Evolutionary conservation across 2,329 filamentous ascomycete species (phyloP).

Genomic region (Fusarium nematophilum): DNA sequence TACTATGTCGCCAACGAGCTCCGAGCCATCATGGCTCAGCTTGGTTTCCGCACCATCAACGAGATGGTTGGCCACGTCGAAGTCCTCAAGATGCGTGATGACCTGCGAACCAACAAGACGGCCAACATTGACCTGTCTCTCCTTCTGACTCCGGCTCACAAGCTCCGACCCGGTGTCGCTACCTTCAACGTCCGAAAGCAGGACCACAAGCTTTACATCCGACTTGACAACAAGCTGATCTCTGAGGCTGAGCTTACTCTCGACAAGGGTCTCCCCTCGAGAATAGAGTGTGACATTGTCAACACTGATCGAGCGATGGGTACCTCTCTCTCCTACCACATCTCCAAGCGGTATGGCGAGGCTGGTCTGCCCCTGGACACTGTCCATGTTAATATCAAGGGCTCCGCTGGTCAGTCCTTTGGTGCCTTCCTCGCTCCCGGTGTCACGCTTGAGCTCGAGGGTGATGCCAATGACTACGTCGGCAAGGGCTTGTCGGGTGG

Average conservation of each 20-base stretch:
- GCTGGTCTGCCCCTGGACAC: conserved; percentile 90
- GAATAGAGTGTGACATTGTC: conserved; percentile 95
- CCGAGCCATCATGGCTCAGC: conserved; percentile 94
- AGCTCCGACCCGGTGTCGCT: conserved; percentile 90
- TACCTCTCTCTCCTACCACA: conserved; percentile 94
- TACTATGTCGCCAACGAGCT: conserved; percentile 98
- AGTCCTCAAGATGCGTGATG: conserved; percentile 85
- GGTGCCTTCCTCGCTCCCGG: conserved; percentile 93
- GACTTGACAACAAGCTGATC: conserved; percentile 96
- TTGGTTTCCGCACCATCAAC: conserved; percentile 94
- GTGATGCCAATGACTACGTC: conserved; percentile 96
- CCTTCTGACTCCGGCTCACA: conserved; percentile 95
- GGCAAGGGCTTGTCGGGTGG: conserved; percentile 96
- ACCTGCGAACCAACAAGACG: conserved; percentile 88
- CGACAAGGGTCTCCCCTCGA: conserved; percentile 91
- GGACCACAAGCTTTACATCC: conserved; percentile 91
- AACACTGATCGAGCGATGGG: conserved; percentile 96
- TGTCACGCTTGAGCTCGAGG: conserved; percentile 94
- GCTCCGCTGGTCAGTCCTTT: conserved; percentile 95
- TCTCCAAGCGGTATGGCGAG: conserved; percentile 92
- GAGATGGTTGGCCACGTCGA: conserved; percentile 98
- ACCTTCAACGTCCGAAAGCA: conserved; percentile 99
- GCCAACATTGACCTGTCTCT: conserved; percentile 93
- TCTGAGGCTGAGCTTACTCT: conserved; percentile 94
- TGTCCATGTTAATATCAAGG: conserved; percentile 95